Percentiles rank a stretch among this genome's conserved stretches.
Conservation (phyloP, 352 stramenopile genomes). For the Phytophthora cajani region DNA sequence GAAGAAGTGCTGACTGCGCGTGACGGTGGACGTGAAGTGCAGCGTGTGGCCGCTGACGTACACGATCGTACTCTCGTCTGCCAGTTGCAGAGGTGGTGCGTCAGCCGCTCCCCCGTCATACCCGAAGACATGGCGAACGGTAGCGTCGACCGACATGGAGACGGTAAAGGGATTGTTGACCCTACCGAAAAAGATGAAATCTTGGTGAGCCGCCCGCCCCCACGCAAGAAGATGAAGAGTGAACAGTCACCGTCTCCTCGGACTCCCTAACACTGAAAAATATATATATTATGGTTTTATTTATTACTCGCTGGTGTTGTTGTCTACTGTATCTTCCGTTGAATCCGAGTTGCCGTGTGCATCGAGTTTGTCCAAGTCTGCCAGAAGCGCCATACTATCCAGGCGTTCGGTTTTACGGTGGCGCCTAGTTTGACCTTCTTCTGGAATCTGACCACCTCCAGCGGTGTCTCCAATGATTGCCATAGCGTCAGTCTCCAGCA, state of each 20-base stretch:
- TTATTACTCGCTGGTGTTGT: background rate
- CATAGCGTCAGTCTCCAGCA: slow-evolving; percentile 46
- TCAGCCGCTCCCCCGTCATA: slow-evolving; percentile 47
- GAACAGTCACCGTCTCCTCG: slow-evolving; percentile 27
- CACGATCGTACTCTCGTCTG: slow-evolving; percentile 74
- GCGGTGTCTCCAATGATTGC: slow-evolving; percentile 6
- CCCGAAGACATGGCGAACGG: slow-evolving; percentile 67
- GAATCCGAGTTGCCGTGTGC: slow-evolving; percentile 1
- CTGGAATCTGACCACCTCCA: background rate
- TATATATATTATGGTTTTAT: background rate
- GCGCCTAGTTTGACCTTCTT: background rate
- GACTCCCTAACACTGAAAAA: background rate
- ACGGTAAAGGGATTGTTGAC: background rate
- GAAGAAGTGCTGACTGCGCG: slow-evolving; percentile 71
- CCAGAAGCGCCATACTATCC: slow-evolving; percentile 23
- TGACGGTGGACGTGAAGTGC: slow-evolving; percentile 73
- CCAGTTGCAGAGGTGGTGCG: slow-evolving; percentile 54
- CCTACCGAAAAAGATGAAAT: slow-evolving; percentile 15
- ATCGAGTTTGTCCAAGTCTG: slow-evolving; percentile 30
- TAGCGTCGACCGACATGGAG: slow-evolving; percentile 61
- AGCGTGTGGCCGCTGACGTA: slow-evolving; percentile 67
- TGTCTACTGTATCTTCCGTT: background rate
- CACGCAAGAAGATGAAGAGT: slow-evolving; percentile 3
- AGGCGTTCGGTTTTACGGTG: slow-evolving; percentile 15
- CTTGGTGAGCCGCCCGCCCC: slow-evolving; percentile 14